Evolutionary conservation across 2,329 filamentous ascomycete genomes (phyloP).

Genomic region (Venturia nashicola): DNA sequence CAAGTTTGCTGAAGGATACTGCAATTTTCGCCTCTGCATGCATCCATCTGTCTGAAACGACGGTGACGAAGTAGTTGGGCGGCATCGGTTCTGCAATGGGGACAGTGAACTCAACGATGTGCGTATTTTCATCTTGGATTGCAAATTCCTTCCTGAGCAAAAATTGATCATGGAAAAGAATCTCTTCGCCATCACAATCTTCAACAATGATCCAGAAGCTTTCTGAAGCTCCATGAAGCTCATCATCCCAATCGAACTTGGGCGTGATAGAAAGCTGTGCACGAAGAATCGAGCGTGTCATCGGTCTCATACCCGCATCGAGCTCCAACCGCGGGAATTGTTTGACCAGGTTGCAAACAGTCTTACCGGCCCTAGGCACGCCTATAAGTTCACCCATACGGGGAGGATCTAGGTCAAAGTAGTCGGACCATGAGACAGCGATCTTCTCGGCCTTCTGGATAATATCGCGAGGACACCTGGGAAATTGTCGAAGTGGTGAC

Average conservation of each 20-base stretch:
- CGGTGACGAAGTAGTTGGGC: conserved; percentile 94
- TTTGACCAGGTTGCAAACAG: conserved; percentile 73
- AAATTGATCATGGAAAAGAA: conserved; percentile 90
- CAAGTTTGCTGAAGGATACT: conserved; percentile 88
- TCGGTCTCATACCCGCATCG: conserved; percentile 84
- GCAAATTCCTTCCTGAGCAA: conserved; percentile 84
- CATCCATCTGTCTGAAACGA: conserved; percentile 96
- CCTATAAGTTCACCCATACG: conserved; percentile 91
- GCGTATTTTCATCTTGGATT: conserved; percentile 62
- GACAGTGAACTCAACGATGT: conserved; percentile 90
- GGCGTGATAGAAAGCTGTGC: conserved; percentile 85
- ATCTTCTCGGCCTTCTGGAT: conserved; percentile 88
- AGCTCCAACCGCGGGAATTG: conserved; percentile 92
- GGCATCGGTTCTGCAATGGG: conserved; percentile 96
- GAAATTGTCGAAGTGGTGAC: conserved; percentile 88
- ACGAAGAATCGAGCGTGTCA: conserved; percentile 85
- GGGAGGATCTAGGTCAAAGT: conserved; percentile 92
- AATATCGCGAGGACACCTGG: conserved; percentile 69
- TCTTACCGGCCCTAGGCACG: conserved; percentile 74
- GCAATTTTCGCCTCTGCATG: conserved; percentile 88
- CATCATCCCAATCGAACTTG: conserved; percentile 91
- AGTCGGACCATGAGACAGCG: conserved; percentile 83
- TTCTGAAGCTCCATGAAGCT: conserved; percentile 75
- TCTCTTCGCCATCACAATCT: conserved; percentile 93
- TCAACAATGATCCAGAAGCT: conserved; percentile 97